Conservation (phyloP, 805 yeast species). For the Kluyveromyces siamensis region DNA sequence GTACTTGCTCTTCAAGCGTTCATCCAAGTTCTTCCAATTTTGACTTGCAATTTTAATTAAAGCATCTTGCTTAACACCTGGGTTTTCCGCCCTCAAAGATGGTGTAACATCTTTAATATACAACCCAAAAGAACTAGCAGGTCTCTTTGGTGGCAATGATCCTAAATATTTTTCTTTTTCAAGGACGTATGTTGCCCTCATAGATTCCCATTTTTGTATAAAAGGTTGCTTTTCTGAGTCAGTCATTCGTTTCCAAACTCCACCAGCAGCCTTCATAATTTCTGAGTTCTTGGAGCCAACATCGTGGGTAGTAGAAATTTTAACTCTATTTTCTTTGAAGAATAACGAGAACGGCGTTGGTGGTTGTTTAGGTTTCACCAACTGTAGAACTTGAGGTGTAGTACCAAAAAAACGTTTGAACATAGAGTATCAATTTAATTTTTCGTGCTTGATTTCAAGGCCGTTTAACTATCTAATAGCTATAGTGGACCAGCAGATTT, state of each 20-base stretch:
- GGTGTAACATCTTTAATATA: neutral
- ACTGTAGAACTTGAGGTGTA: neutral
- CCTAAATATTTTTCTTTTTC: neutral
- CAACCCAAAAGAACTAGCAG: neutral
- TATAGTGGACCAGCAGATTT: neutral
- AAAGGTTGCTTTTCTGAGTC: neutral
- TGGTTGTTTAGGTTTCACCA: conserved; percentile 1
- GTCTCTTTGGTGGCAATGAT: conserved; percentile 1
- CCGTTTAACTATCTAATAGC: neutral
- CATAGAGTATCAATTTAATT: neutral
- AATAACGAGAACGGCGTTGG: neutral
- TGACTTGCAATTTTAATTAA: neutral
- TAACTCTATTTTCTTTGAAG: neutral
- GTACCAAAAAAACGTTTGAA: neutral
- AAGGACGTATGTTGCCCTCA: neutral
- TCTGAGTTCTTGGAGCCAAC: neutral
- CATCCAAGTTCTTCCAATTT: conserved; percentile 1
- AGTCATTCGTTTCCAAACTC: neutral
- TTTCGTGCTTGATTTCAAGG: neutral
- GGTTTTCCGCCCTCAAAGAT: neutral
- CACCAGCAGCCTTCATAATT: neutral
- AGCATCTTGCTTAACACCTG: neutral
- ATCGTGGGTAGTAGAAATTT: neutral
- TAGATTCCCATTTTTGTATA: neutral
- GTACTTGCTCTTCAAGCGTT: neutral